phyloP scores from a whole-genome alignment of 2,329 filamentous ascomycete species.

The Paracorniculantispora psalliotae region DNA sequence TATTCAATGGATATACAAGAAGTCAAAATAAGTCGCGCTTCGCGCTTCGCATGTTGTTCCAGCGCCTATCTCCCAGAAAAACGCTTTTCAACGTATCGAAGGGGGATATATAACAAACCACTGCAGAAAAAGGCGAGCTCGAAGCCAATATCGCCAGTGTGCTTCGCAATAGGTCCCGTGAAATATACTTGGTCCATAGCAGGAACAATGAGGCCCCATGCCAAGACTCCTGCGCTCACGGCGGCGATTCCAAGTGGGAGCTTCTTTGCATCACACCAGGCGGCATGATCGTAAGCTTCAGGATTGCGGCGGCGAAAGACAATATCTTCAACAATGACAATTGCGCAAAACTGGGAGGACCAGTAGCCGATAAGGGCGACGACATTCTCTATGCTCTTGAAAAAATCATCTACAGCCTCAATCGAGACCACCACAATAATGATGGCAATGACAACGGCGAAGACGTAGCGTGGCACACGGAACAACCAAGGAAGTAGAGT shows the following conservation, averaged over 20 bases:
- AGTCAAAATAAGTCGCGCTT: background rate
- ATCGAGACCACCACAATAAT: conserved; percentile 57
- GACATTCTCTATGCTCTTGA: conserved; percentile 53
- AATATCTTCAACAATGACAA: conserved; percentile 44
- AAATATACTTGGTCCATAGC: conserved; percentile 59
- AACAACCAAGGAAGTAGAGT: conserved; percentile 53
- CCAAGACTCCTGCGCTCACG: conserved; percentile 39
- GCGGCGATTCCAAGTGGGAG: conserved; percentile 46
- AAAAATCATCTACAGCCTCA: conserved; percentile 51
- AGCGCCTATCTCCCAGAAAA: conserved; percentile 21
- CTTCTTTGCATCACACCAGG: conserved; percentile 42
- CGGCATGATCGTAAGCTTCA: conserved; percentile 39
- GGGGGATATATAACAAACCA: conserved; percentile 41
- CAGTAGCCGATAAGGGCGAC: conserved; percentile 55
- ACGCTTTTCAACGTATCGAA: conserved; percentile 42
- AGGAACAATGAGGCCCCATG: conserved; percentile 49
- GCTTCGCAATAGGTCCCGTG: conserved; percentile 54
- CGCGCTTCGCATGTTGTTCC: background rate
- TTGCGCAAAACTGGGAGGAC: conserved; percentile 50
- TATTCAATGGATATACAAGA: background rate
- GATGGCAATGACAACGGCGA: conserved; percentile 51
- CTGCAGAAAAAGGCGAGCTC: conserved; percentile 56
- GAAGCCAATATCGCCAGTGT: conserved; percentile 61
- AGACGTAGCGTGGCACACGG: conserved; percentile 52
- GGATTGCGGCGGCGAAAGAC: conserved; percentile 43